phyloP scores from a whole-genome alignment of 805 yeast species.

The Candida insectorum region DNA sequence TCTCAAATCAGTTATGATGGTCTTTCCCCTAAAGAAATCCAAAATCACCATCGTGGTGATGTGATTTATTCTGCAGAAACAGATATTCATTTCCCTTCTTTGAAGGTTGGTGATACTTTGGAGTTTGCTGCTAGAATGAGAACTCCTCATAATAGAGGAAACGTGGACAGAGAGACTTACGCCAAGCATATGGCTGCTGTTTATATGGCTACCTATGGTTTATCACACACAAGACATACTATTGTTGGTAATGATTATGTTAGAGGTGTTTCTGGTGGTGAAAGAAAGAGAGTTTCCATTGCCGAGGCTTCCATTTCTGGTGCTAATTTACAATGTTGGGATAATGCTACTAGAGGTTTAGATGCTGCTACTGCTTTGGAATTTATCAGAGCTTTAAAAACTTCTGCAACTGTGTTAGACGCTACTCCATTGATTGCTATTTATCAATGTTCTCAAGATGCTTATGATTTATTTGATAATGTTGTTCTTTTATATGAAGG shows the following conservation, averaged over 20 bases:
- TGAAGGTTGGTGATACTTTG: too few relatives aligned
- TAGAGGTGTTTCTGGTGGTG: too few relatives aligned
- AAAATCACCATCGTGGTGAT: slow-evolving; percentile 30
- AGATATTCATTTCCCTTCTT: slow-evolving; percentile 54
- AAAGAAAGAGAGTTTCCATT: too few relatives aligned
- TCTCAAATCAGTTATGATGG: slow-evolving; percentile 34
- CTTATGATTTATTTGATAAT: too few relatives aligned
- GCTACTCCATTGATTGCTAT: slow-evolving; percentile 58
- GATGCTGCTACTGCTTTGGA: slow-evolving; percentile 83
- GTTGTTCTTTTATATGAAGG: too few relatives aligned
- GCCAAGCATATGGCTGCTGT: slow-evolving; percentile 41
- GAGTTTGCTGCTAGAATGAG: too few relatives aligned
- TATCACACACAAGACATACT: too few relatives aligned
- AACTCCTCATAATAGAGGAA: slow-evolving; percentile 35
- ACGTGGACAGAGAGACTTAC: slow-evolving; percentile 27
- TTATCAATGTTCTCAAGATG: slow-evolving; percentile 48
- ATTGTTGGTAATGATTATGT: too few relatives aligned
- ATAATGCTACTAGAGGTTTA: slow-evolving; percentile 81
- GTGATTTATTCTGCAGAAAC: slow-evolving; percentile 47
- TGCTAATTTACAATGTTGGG: slow-evolving; percentile 52
- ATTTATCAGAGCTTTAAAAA: slow-evolving; percentile 62
- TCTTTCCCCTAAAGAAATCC: slow-evolving; percentile 23
- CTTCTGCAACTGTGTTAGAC: slow-evolving; percentile 48
- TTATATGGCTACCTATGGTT: slow-evolving; percentile 44
- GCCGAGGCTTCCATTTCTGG: slow-evolving; percentile 60